Evolutionary conservation across 2,329 filamentous ascomycete species (phyloP).

Genomic region (Aspergillus vadensis): DNA sequence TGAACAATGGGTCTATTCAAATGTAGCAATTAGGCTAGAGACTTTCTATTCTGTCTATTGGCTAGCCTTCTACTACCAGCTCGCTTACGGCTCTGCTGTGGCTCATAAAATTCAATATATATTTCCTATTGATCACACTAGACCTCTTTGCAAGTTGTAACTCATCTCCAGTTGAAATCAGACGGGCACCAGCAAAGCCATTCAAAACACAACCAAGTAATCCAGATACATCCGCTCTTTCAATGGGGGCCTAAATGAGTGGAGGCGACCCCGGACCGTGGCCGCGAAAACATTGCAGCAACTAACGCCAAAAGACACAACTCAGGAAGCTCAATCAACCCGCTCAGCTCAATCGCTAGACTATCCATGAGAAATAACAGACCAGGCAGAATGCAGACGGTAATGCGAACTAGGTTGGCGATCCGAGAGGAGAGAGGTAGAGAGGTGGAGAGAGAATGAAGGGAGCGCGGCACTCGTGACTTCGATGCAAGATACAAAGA

Average conservation of each 20-base stretch:
- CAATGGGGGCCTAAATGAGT: conserved; percentile 22
- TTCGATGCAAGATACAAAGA: conserved; percentile 5
- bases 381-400: conserved; percentile 21
- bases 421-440: conserved; percentile 8
- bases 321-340: conserved; percentile 28
- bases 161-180: conserved; percentile 13
- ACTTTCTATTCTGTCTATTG: too few species aligned
- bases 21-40: neutral
- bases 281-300: conserved; percentile 15
- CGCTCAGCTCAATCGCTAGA: conserved; percentile 36
- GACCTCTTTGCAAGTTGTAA: conserved; percentile 11
- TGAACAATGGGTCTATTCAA: neutral
- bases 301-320: conserved; percentile 11
- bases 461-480: conserved; percentile 16
- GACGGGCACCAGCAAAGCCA: conserved; percentile 3
- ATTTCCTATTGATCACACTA: conserved; percentile 21
- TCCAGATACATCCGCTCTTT: conserved; percentile 19
- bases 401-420: conserved; percentile 15
- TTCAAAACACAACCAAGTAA: conserved; percentile 14
- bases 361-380: conserved; percentile 30
- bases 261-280: conserved; percentile 21
- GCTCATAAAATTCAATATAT: conserved; percentile 20
- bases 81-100: neutral
- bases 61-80: neutral
- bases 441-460: conserved; percentile 11